Conservation (phyloP, 345 rosid genomes). For the Fremontodendron californicum region DNA sequence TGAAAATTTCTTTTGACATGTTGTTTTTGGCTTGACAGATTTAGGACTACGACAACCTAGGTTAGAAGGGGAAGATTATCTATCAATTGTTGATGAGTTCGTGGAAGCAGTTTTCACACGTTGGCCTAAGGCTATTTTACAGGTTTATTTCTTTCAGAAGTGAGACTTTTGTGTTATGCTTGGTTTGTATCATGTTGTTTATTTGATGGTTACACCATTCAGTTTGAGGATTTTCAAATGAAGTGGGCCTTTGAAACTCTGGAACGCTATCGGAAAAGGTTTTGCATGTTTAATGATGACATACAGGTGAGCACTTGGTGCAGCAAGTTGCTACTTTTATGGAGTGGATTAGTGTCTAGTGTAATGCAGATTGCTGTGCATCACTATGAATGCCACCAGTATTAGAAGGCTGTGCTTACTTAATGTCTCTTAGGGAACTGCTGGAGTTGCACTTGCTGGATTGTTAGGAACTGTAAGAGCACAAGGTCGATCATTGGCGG, state of each 20-base stretch:
- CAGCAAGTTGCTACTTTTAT: constrained; percentile 11
- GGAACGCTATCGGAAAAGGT: constrained; percentile 73
- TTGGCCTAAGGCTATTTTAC: constrained; percentile 99
- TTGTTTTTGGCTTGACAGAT: constrained; percentile 47
- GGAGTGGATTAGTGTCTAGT: not conserved
- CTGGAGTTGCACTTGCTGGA: constrained; percentile 99
- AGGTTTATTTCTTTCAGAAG: constrained; percentile 43
- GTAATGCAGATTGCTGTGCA: constrained; percentile 14
- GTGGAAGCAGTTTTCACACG: constrained; percentile 91
- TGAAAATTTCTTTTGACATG: constrained; percentile 17
- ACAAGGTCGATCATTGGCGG: constrained; percentile 79
- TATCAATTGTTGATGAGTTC: constrained; percentile 85
- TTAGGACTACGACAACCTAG: constrained; percentile 88
- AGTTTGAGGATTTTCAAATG: constrained; percentile 98
- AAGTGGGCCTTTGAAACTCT: constrained; percentile 99
- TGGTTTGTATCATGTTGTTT: constrained; percentile 11
- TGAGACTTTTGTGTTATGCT: constrained; percentile 19
- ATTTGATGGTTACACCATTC: constrained; percentile 30
- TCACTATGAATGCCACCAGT: constrained; percentile 10
- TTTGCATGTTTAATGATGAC: constrained; percentile 99
- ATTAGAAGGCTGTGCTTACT: constrained; percentile 14
- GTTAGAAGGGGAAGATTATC: constrained; percentile 92
- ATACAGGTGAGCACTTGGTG: constrained; percentile 58
- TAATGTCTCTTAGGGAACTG: constrained; percentile 71
- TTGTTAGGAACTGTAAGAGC: constrained; percentile 89